Evolutionary conservation across 495 filamentous ascomycete species (phyloP).

Genomic region (Lasiosphaeris hirsuta): DNA sequence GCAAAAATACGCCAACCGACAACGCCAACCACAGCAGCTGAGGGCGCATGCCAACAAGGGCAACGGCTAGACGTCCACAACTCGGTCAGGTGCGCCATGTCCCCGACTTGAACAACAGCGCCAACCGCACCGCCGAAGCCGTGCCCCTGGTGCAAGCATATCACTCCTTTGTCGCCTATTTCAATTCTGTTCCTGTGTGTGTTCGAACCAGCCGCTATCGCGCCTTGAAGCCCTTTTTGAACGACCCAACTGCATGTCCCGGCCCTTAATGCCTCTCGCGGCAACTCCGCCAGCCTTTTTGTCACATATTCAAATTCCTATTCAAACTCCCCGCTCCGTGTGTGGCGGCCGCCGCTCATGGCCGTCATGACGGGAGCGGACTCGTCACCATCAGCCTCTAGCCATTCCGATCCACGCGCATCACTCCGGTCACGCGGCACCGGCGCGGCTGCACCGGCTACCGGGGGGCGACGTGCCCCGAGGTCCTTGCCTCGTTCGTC

Average conservation of each 20-base stretch:
- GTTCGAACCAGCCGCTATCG: not conserved
- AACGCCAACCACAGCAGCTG: not conserved
- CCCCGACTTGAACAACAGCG: not conserved
- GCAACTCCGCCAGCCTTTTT: not conserved
- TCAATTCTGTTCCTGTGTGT: no score
- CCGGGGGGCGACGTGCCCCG: conserved; percentile 15
- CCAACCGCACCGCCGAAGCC: not conserved
- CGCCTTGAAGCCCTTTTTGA: not conserved
- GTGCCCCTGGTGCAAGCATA: not conserved
- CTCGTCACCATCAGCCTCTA: conserved; percentile 24
- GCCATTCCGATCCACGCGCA: conserved; percentile 21
- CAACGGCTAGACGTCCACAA: not conserved
- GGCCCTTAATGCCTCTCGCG: conserved; percentile 13
- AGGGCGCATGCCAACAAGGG: no score
- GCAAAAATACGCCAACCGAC: conserved; percentile 7
- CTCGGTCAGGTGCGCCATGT: not conserved
- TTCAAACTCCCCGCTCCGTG: not conserved
- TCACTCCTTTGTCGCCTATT: not conserved
- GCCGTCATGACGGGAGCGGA: conserved; percentile 22
- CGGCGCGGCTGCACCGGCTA: not conserved
- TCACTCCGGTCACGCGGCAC: conserved; percentile 19
- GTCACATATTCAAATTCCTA: not conserved
- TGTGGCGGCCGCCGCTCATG: not conserved
- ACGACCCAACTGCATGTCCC: not conserved
- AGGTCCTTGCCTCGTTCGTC: conserved; percentile 42